A percentile compares a stretch with the other conserved stretches of the same genome.
These are phyloP conservation scores for Pistacia integerrima DNA, from an alignment of 345 rosid species.

Conservation along the genomic window DNA sequence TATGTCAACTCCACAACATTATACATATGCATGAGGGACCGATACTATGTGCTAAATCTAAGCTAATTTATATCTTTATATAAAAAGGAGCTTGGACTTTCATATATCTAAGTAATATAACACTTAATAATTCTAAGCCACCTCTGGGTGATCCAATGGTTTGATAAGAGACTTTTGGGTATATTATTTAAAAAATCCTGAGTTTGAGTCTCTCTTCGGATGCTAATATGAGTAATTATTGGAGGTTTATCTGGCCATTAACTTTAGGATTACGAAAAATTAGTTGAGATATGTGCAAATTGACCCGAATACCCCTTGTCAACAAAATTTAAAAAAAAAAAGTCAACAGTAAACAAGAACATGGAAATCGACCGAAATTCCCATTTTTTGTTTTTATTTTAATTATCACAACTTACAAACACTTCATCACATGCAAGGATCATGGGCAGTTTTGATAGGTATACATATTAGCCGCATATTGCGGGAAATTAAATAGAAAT, in stretches of 20 bases:
- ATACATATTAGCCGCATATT: constrained; percentile 46
- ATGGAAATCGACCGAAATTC: constrained; percentile 42
- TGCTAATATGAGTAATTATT: too few species aligned
- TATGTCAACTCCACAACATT: too few species aligned
- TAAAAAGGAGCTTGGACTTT: neutral
- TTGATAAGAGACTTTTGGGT: too few species aligned
- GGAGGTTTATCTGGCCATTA: too few species aligned
- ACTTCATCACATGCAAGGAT: constrained; percentile 63
- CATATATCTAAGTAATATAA: neutral
- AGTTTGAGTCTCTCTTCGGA: too few species aligned
- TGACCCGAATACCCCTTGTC: too few species aligned
- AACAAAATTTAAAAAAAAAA: too few species aligned
- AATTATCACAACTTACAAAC: constrained; percentile 19
- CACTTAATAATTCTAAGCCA: too few species aligned
- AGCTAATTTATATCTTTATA: neutral
- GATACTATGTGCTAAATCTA: constrained; percentile 7
- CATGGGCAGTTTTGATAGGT: constrained; percentile 63
- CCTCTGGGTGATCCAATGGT: too few species aligned
- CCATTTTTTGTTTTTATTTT: constrained; percentile 18
- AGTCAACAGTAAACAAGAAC: constrained; percentile 28
- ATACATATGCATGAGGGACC: neutral
- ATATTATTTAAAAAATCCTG: too few species aligned
- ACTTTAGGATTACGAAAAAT: too few species aligned
- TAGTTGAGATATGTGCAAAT: too few species aligned
- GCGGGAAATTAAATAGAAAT: constrained; percentile 28